Percentiles rank a stretch among this genome's conserved stretches.
Conservation (phyloP, 179 eudicot species). For the Silene coronaria region DNA sequence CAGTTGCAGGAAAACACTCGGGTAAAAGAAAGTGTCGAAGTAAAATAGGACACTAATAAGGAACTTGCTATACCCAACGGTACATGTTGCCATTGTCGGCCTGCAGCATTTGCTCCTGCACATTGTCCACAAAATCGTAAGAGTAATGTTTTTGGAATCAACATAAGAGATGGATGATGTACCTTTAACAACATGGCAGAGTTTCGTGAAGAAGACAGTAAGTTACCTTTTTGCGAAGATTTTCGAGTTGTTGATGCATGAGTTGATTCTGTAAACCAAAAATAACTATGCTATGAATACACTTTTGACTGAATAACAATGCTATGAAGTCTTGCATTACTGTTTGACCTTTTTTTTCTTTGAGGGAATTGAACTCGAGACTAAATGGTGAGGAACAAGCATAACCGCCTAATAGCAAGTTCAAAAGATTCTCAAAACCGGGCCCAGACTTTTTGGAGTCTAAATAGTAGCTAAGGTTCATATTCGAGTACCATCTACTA, state of each 20-base stretch:
- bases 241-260: slow-evolving; percentile 41
- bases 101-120: slow-evolving; percentile 38
- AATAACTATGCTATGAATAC: slow-evolving; percentile 7
- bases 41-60: too few relatives aligned
- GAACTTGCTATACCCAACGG: slow-evolving; percentile 27
- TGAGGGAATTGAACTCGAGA: not conserved
- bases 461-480: too few relatives aligned
- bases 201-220: slow-evolving; percentile 6
- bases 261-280: slow-evolving; percentile 33
- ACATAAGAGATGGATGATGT: not conserved
- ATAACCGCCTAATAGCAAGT: too few relatives aligned
- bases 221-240: slow-evolving; percentile 39
- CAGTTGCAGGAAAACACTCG: too few relatives aligned
- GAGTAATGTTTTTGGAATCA: not conserved
- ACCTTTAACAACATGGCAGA: not conserved
- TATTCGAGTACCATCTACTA: too few relatives aligned
- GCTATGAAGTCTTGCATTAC: too few relatives aligned
- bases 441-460: too few relatives aligned
- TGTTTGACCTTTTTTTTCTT: too few relatives aligned
- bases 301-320: not conserved
- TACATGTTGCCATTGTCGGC: slow-evolving; percentile 34
- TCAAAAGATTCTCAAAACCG: too few relatives aligned
- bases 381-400: not conserved
- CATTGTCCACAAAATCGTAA: not conserved
- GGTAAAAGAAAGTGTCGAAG: too few relatives aligned